Evolutionary conservation across 2,329 filamentous ascomycete genomes (phyloP).

Genomic region (Verruconis gallopava): DNA sequence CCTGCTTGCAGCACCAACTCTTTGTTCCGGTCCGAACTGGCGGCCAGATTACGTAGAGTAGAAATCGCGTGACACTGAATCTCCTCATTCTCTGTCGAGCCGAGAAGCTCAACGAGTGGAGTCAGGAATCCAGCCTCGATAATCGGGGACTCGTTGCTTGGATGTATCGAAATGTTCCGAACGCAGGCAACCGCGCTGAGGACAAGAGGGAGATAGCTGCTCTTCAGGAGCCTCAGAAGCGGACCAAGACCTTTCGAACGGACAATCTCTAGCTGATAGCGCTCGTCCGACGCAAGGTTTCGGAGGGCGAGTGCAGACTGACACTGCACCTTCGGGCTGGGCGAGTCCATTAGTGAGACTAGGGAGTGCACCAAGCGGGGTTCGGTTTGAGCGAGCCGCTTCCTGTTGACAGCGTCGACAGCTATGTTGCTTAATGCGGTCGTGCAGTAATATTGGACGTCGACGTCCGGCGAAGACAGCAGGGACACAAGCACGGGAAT

Average conservation of each 20-base stretch:
- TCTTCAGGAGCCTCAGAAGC: constrained; percentile 79
- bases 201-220: constrained; percentile 88
- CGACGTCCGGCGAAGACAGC: constrained; percentile 82
- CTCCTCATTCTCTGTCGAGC: constrained; percentile 94
- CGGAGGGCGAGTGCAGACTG: constrained; percentile 88
- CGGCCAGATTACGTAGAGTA: constrained; percentile 85
- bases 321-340: constrained; percentile 93
- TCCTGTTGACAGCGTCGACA: constrained; percentile 81
- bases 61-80: constrained; percentile 99
- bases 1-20: constrained; percentile 92
- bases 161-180: constrained; percentile 97
- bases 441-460: constrained; percentile 99
- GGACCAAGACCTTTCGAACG: constrained; percentile 74
- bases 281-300: constrained; percentile 94
- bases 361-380: constrained; percentile 84
- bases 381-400: constrained; percentile 82
- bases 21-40: constrained; percentile 96
- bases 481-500: constrained; percentile 95
- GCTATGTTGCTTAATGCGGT: constrained; percentile 98
- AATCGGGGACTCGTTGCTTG: constrained; percentile 93
- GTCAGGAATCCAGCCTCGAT: constrained; percentile 95
- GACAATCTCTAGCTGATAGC: constrained; percentile 97
- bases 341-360: constrained; percentile 93
- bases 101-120: constrained; percentile 83
- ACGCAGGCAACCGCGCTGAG: constrained; percentile 96